phyloP scores from a whole-genome alignment of 768 basidiomycete genomes.

The Agaricus sinodeliciosus region DNA sequence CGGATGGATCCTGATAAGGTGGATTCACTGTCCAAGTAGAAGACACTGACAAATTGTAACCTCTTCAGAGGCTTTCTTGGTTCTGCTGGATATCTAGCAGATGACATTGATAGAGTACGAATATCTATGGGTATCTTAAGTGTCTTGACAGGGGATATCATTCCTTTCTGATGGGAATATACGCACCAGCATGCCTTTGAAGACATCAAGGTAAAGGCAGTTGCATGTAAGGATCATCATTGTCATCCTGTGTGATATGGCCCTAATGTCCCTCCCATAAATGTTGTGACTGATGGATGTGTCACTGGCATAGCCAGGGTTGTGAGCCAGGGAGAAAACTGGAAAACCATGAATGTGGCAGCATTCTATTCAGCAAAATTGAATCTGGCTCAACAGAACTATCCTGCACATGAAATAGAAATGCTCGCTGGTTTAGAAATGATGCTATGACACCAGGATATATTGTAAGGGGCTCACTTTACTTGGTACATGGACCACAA shows the following conservation, averaged over 20 bases:
- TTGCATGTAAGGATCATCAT: constrained; percentile 11
- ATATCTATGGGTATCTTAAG: constrained; percentile 25
- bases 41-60: constrained; percentile 16
- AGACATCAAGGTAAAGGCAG: constrained; percentile 19
- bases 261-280: constrained; percentile 14
- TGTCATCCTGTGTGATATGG: constrained; percentile 14
- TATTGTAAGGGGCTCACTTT: constrained; percentile 25
- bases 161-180: constrained; percentile 16
- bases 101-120: constrained; percentile 16
- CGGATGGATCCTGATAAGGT: constrained; percentile 33
- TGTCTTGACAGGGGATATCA: constrained; percentile 11
- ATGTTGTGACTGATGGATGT: constrained; percentile 22
- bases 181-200: constrained; percentile 23
- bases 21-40: constrained; percentile 18
- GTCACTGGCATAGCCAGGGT: constrained; percentile 18
- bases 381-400: constrained; percentile 28
- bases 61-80: constrained; percentile 9
- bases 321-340: constrained; percentile 16
- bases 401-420: constrained; percentile 32
- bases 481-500: constrained; percentile 27
- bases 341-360: constrained; percentile 17
- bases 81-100: constrained; percentile 13
- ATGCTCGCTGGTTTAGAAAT: constrained; percentile 28
- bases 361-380: constrained; percentile 31
- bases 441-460: constrained; percentile 21